These are phyloP conservation scores for Sherardia arvensis DNA, from an alignment of 257 asterid species.

Conservation along the genomic window DNA sequence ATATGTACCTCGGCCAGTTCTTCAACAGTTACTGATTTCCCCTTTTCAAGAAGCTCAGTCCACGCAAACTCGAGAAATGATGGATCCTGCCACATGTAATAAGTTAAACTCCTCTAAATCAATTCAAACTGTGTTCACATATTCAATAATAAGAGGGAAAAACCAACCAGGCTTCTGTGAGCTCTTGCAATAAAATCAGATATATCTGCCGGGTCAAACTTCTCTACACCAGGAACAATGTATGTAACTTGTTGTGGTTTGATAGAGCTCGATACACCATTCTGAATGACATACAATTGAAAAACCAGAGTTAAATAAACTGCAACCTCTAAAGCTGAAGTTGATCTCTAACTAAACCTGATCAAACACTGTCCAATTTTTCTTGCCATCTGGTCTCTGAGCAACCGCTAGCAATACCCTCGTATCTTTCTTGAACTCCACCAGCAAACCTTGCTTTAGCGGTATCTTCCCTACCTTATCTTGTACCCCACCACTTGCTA, in stretches of 20 bases:
- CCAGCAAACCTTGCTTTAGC: constrained; percentile 60
- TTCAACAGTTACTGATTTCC: constrained; percentile 56
- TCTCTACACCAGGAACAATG: constrained; percentile 73
- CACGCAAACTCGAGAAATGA: constrained; percentile 89
- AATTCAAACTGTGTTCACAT: constrained; percentile 6
- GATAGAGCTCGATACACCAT: constrained; percentile 68
- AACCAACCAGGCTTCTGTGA: constrained; percentile 64
- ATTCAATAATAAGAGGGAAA: constrained; percentile 16
- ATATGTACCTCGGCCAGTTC: constrained; percentile 89
- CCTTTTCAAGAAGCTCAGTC: constrained; percentile 91
- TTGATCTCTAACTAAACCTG: constrained; percentile 50
- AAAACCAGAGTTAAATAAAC: constrained; percentile 10
- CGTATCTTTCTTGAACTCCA: constrained; percentile 88
- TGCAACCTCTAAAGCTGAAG: constrained; percentile 14
- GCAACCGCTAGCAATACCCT: constrained; percentile 76
- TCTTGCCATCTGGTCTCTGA: constrained; percentile 92
- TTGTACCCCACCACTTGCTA: constrained; percentile 51
- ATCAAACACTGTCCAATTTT: constrained; percentile 91
- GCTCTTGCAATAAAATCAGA: constrained; percentile 69
- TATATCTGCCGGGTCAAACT: constrained; percentile 70
- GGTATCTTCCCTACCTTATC: constrained; percentile 45
- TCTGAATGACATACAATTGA: constrained; percentile 40
- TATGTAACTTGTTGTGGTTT: constrained; percentile 92
- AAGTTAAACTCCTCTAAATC: constrained; percentile 12
- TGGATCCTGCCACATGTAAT: constrained; percentile 46